phyloP scores from a whole-genome alignment of 2,329 filamentous ascomycete genomes.

The Westerdykella ornata region DNA sequence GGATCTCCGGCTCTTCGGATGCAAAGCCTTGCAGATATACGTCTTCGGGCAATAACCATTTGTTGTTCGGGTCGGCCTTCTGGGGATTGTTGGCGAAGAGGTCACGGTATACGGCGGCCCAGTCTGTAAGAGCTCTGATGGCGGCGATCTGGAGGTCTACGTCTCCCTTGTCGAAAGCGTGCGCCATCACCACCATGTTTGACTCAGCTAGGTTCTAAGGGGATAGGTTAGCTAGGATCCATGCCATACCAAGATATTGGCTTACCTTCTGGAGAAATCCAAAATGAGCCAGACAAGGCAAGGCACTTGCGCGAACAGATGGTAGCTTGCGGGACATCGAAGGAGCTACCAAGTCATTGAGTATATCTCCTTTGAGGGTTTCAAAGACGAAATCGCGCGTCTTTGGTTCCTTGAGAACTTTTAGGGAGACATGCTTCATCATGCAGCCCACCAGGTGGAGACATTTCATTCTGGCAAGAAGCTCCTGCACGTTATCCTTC shows the following conservation, averaged over 20 bases:
- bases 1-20: slow-evolving; percentile 21
- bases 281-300: slow-evolving; percentile 84
- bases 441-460: slow-evolving; percentile 96
- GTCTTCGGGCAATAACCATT: neutral
- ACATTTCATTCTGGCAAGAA: slow-evolving; percentile 61
- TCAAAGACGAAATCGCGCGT: slow-evolving; percentile 49
- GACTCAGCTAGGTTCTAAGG: slow-evolving; percentile 72
- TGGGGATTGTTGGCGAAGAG: slow-evolving; percentile 56
- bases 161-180: slow-evolving; percentile 92
- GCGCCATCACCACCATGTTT: slow-evolving; percentile 87
- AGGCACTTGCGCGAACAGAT: slow-evolving; percentile 81
- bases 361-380: slow-evolving; percentile 62
- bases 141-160: slow-evolving; percentile 83
- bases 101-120: slow-evolving; percentile 80
- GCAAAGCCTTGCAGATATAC: too few species aligned
- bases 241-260: neutral
- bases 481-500: neutral
- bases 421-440: slow-evolving; percentile 68
- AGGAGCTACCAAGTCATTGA: slow-evolving; percentile 93
- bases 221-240: neutral
- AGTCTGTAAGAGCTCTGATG: slow-evolving; percentile 86
- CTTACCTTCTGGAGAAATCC: slow-evolving; percentile 75
- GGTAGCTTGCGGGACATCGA: slow-evolving; percentile 90
- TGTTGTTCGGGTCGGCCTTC: slow-evolving; percentile 37
- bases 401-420: too few species aligned